Evolutionary conservation across 2,329 filamentous ascomycete genomes (phyloP).

Genomic region (Sporothrix humicola): DNA sequence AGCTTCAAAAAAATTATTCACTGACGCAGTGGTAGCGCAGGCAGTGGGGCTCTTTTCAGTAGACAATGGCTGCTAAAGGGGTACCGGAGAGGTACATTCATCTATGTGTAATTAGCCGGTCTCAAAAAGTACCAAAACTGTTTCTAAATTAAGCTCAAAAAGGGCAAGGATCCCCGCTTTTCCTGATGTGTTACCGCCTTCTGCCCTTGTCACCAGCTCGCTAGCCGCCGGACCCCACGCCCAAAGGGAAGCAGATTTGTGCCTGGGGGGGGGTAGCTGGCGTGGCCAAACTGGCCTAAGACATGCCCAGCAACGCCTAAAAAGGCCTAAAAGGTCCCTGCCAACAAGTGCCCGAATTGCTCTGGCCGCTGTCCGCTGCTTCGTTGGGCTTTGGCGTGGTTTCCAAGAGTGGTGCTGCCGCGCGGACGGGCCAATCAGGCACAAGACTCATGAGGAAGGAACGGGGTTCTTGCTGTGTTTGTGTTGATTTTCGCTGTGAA

Average conservation of each 20-base stretch:
- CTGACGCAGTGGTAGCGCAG: background rate
- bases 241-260: background rate
- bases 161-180: constrained; percentile 26
- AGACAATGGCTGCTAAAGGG: background rate
- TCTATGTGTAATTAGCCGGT: fast-evolving
- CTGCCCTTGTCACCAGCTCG: constrained; percentile 22
- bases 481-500: constrained; percentile 16
- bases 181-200: background rate
- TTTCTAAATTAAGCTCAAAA: constrained; percentile 31
- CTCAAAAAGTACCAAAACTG: background rate
- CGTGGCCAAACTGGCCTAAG: background rate
- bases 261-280: background rate
- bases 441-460: background rate
- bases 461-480: constrained; percentile 8
- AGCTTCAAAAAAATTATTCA: constrained; percentile 28
- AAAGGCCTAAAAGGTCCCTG: background rate
- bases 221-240: constrained; percentile 30
- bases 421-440: constrained; percentile 20
- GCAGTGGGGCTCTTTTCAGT: constrained; percentile 15
- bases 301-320: background rate
- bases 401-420: constrained; percentile 2
- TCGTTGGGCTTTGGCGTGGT: constrained; percentile 24
- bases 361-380: constrained; percentile 20
- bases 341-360: constrained; percentile 26
- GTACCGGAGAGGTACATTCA: background rate